Evolutionary conservation across 2,329 filamentous ascomycete species (phyloP), one percentile per base, ranked within the genome.

Genomic region (Claviceps sp.): DNA sequence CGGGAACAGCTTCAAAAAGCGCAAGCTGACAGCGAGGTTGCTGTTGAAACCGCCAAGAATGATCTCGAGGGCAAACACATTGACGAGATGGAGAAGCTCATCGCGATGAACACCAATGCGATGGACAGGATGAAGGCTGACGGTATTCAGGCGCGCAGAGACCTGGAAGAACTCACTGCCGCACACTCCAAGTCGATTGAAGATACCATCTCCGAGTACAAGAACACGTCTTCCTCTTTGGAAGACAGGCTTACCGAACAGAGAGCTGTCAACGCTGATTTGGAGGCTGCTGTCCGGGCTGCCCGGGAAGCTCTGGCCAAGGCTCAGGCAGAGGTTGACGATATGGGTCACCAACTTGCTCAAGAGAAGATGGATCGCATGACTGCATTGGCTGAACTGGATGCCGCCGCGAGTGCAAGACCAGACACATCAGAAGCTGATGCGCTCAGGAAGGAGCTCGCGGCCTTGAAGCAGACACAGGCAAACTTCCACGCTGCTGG

Each of bases 341-440:
- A 72, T 24, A 63, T 81, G 55, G 71, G 72, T 52, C 73, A 75
- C 58, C 71, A 76, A 58, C 73, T 82, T 43, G 78, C 76, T 2
- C 70, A 75, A 48, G 76, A 77, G 57, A 81, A 81, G 70, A 79
- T 81, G 69, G 75, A 75, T 52, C 78, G 78, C 55, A 75, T 78
- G 54, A 76, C 74, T 52, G 73, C 78, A 9, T 72, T 78, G 63
- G 79, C 79, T 20, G 79, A 81, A 49, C 71, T 84, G 16, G 81
- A 84, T 55, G 77, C 77, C 7, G 65, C 70, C 45, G 75, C 72
- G 66, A 80, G 70, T 60, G 71, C 71, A 58, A 81, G 75, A 63
- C 69, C 75, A 6, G 78, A 82, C 60, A 79, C 73, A 2, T 69
- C 72, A 0, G 79, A 73, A 60, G 64, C 69, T 2, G 78, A 83